phyloP scores from a whole-genome alignment of 441 rosid genomes.

The Gossypium aridum region DNA sequence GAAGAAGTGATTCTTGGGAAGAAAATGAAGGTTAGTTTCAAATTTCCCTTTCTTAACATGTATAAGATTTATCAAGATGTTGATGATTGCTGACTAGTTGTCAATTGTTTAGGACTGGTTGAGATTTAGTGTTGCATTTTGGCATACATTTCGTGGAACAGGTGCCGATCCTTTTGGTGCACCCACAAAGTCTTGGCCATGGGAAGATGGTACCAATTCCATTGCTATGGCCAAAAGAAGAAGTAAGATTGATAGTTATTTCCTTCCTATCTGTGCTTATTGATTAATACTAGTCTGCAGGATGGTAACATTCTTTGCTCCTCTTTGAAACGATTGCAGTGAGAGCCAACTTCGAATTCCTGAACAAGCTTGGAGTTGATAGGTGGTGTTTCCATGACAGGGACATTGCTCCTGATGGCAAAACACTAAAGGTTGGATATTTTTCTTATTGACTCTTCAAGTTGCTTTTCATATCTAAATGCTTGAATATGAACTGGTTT shows the following conservation, averaged over 20 bases:
- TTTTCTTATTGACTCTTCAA: not conserved
- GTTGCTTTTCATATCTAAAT: not conserved
- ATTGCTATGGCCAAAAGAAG: constrained; percentile 90
- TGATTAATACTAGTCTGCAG: not conserved
- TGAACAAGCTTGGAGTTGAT: constrained; percentile 89
- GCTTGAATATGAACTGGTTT: not conserved
- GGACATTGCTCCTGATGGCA: constrained; percentile 88
- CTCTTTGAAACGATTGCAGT: constrained; percentile 35
- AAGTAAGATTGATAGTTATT: constrained; percentile 45
- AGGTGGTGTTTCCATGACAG: constrained; percentile 97
- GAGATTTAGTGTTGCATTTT: constrained; percentile 95
- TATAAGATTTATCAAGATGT: not conserved
- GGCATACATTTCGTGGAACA: constrained; percentile 96
- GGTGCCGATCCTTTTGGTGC: constrained; percentile 91
- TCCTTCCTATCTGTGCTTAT: not conserved
- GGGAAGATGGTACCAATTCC: constrained; percentile 98
- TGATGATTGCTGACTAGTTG: constrained; percentile 16
- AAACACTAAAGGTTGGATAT: constrained; percentile 52
- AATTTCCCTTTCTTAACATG: not conserved
- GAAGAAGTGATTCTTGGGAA: constrained; percentile 88
- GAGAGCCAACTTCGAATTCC: constrained; percentile 96
- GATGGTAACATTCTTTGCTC: not conserved
- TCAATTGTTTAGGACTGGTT: constrained; percentile 67
- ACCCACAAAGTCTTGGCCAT: constrained; percentile 85
- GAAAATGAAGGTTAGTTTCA: constrained; percentile 78